phyloP scores from a whole-genome alignment of 305 asterid species.

The Striga hermonthica region DNA sequence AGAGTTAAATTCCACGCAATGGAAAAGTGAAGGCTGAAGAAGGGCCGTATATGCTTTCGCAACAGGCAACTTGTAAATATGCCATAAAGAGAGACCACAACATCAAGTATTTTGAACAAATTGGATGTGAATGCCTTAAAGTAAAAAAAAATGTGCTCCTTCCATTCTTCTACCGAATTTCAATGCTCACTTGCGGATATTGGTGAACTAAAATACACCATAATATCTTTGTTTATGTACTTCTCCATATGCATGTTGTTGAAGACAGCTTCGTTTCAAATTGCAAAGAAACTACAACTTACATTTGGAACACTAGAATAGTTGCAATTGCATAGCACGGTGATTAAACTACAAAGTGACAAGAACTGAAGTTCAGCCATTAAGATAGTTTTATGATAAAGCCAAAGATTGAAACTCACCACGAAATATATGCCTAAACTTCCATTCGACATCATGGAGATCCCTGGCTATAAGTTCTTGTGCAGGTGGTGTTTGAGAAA shows the following conservation, averaged over 20 bases:
- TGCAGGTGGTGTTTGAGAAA: conserved; percentile 87
- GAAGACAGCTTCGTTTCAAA: background rate
- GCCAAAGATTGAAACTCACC: conserved; percentile 37
- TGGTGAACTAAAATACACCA: too few species aligned
- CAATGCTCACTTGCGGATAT: too few species aligned
- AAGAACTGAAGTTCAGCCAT: conserved; percentile 3
- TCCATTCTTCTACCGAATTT: too few species aligned
- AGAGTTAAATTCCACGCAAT: background rate
- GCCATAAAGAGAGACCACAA: background rate
- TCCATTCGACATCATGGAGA: conserved; percentile 94
- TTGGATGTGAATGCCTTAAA: too few species aligned
- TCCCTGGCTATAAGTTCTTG: conserved; percentile 97
- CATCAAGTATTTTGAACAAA: too few species aligned
- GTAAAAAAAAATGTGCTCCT: too few species aligned
- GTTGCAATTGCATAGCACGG: conserved; percentile 7
- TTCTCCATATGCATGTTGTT: too few species aligned
- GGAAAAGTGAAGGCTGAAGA: background rate
- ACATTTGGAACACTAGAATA: conserved; percentile 1
- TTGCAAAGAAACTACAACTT: conserved; percentile 16
- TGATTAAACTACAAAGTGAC: background rate
- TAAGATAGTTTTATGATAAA: conserved; percentile 7
- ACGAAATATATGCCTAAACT: conserved; percentile 91
- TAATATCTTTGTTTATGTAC: too few species aligned
- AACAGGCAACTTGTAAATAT: background rate
- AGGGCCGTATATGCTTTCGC: background rate